Evolutionary conservation across 2,329 filamentous ascomycete species (phyloP).

Genomic region (Fusarium longipes): DNA sequence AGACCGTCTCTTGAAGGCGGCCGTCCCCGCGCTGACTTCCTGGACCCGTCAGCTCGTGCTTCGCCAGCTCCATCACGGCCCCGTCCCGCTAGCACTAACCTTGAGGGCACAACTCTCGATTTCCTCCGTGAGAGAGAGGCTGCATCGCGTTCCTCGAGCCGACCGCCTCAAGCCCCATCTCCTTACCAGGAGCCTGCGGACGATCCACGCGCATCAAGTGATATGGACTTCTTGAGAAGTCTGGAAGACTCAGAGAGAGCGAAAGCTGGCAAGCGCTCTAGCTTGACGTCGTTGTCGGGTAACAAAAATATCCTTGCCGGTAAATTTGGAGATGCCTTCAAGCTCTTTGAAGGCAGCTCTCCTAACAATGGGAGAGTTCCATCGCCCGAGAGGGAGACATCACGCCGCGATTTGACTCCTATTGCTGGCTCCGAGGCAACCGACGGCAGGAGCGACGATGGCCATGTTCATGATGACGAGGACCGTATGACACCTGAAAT

Average conservation of each 20-base stretch:
- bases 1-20: conserved; percentile 46
- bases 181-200: conserved; percentile 54
- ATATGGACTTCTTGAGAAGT: conserved; percentile 83
- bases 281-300: conserved; percentile 76
- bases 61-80: conserved; percentile 60
- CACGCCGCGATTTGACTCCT: conserved; percentile 69
- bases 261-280: conserved; percentile 73
- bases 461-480: conserved; percentile 66
- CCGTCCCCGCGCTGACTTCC: conserved; percentile 43
- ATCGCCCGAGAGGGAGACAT: conserved; percentile 62
- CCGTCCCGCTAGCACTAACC: conserved; percentile 83
- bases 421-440: conserved; percentile 82
- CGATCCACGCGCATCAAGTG: conserved; percentile 65
- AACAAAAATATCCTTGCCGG: conserved; percentile 87
- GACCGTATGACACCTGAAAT: conserved; percentile 87
- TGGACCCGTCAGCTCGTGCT: conserved; percentile 41
- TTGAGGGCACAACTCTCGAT: conserved; percentile 81
- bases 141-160: conserved; percentile 55
- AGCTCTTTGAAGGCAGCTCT: conserved; percentile 79
- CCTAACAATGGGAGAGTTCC: conserved; percentile 54
- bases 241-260: conserved; percentile 73
- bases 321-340: conserved; percentile 93
- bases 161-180: conserved; percentile 52
- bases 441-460: conserved; percentile 68
- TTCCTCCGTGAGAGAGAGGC: conserved; percentile 82